phyloP scores from a whole-genome alignment of 768 basidiomycete genomes.

The Suillus luteus region DNA sequence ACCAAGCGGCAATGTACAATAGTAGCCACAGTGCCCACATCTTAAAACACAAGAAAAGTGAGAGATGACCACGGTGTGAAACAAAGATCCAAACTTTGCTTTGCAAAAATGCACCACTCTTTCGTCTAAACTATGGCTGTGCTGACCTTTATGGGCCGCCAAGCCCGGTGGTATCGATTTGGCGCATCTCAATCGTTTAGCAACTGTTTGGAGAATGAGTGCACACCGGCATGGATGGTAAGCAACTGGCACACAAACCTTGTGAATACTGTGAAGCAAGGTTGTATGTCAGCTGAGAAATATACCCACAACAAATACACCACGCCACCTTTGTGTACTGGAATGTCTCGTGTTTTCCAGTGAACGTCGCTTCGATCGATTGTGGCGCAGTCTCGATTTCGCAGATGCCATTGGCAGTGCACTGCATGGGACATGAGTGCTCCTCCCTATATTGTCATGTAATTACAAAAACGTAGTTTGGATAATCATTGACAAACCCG shows the following conservation, averaged over 20 bases:
- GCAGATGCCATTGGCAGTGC: slow-evolving; percentile 52
- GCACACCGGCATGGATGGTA: neutral
- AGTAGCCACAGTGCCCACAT: slow-evolving; percentile 58
- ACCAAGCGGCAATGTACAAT: slow-evolving; percentile 60
- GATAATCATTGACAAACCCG: slow-evolving; percentile 45
- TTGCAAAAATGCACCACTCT: slow-evolving; percentile 58
- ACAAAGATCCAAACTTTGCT: slow-evolving; percentile 35
- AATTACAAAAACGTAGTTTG: neutral
- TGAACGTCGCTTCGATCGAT: slow-evolving; percentile 63
- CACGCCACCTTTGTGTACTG: slow-evolving; percentile 60
- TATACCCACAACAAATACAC: neutral
- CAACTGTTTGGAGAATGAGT: slow-evolving; percentile 32
- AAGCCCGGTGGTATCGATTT: slow-evolving; percentile 47
- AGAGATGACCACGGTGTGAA: neutral
- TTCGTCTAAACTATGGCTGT: slow-evolving; percentile 48
- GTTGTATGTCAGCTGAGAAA: neutral
- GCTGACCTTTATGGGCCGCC: slow-evolving; percentile 46
- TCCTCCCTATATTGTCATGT: slow-evolving; percentile 42
- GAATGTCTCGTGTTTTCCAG: slow-evolving; percentile 59
- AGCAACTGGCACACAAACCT: slow-evolving; percentile 33
- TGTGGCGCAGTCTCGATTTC: slow-evolving; percentile 60
- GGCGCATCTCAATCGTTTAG: slow-evolving; percentile 52
- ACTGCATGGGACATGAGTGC: slow-evolving; percentile 48
- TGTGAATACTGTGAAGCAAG: slow-evolving; percentile 48
- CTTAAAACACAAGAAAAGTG: slow-evolving; percentile 27